Conservation (phyloP, 176 grass and related monocot genomes). For the Carex pumila region DNA sequence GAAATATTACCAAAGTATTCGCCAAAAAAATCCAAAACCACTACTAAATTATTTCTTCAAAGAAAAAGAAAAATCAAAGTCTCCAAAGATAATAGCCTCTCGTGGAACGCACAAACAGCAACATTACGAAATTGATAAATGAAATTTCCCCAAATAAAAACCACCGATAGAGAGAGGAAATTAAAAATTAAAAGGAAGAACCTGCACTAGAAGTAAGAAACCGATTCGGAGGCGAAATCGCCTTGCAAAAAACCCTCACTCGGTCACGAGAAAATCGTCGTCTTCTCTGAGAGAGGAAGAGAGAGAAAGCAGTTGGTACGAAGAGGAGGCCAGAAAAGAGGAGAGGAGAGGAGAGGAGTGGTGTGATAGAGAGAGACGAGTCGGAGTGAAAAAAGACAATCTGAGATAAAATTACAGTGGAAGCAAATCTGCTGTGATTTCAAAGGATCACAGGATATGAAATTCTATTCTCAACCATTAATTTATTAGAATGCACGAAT, state of each 20-base stretch:
- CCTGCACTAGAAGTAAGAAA: background rate
- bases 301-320: background rate
- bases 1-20: background rate
- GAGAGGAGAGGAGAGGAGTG: background rate
- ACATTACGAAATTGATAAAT: background rate
- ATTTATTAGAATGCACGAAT: too few species aligned
- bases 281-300: background rate
- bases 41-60: background rate
- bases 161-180: background rate
- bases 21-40: background rate
- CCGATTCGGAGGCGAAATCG: background rate
- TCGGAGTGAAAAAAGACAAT: slow-evolving; percentile 2
- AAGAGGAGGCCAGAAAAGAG: background rate
- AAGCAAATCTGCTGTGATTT: too few species aligned
- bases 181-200: background rate
- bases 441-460: too few species aligned
- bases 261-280: background rate
- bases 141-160: background rate
- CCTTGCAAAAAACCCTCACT: background rate
- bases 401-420: background rate
- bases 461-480: too few species aligned
- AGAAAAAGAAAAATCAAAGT: background rate
- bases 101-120: background rate
- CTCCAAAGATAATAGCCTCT: background rate
- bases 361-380: background rate